Evolutionary conservation across 208 protist species (phyloP).

Genomic region (Trypanosoma scelopori): DNA sequence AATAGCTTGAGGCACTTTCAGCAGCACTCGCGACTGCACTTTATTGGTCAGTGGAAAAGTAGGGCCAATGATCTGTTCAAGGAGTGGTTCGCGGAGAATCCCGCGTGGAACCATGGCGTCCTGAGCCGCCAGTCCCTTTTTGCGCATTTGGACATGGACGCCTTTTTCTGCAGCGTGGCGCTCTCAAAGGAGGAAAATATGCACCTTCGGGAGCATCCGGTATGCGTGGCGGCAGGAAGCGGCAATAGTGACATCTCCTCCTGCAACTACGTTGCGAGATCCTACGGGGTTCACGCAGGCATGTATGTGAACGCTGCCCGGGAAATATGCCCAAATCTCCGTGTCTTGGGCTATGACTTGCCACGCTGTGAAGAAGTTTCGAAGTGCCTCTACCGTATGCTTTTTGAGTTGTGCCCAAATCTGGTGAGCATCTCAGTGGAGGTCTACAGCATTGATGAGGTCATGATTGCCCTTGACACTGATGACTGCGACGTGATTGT

Average conservation of each 20-base stretch:
- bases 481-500: conserved; percentile 43
- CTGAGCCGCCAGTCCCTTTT: conserved; percentile 61
- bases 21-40: conserved; percentile 90
- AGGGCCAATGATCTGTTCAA: conserved; percentile 68
- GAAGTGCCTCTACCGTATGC: conserved; percentile 69
- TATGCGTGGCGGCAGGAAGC: conserved; percentile 84
- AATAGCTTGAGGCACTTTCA: conserved; percentile 89
- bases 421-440: conserved; percentile 67
- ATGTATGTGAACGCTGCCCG: conserved; percentile 91
- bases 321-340: conserved; percentile 85
- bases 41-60: conserved; percentile 93
- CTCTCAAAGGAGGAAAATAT: conserved; percentile 82
- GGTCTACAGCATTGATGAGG: conserved; percentile 90
- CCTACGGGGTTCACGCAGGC: conserved; percentile 81
- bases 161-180: conserved; percentile 93
- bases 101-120: conserved; percentile 69
- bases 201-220: conserved; percentile 66
- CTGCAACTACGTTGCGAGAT: conserved; percentile 91
- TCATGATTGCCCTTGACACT: conserved; percentile 81
- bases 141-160: conserved; percentile 94
- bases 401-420: conserved; percentile 66
- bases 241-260: conserved; percentile 92
- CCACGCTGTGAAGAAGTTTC: conserved; percentile 57
- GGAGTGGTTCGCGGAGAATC: conserved; percentile 54
- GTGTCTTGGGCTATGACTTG: conserved; percentile 91